Percentiles rank a stretch among this genome's conserved stretches.
Evolutionary conservation across 1,284 basidiomycete genomes (phyloP).

Genomic region (Puccinia triticina): DNA sequence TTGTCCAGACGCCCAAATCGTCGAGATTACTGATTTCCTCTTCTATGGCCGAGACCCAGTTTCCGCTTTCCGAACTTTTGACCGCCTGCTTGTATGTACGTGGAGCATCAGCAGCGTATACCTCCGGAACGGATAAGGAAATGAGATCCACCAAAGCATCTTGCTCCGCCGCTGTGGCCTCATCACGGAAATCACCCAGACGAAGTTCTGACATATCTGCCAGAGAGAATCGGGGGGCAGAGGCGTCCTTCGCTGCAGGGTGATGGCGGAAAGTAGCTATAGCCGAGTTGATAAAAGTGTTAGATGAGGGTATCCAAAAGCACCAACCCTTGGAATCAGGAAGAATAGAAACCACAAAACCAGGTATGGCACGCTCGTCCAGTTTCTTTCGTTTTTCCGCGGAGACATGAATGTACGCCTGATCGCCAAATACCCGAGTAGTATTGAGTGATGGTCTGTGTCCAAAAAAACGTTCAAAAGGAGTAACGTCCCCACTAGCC

Average conservation of each 20-base stretch:
- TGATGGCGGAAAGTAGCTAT: constrained; percentile 4
- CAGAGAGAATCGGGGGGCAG: no score
- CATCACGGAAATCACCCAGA: background rate
- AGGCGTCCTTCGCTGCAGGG: background rate
- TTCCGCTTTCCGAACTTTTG: background rate
- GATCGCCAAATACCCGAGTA: background rate
- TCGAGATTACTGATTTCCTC: background rate
- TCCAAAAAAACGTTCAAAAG: constrained; percentile 13
- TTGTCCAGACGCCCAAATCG: no score
- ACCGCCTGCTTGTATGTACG: background rate
- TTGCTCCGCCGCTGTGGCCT: background rate
- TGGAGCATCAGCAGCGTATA: background rate
- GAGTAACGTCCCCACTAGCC: background rate
- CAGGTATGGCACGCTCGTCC: background rate
- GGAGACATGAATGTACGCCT: background rate
- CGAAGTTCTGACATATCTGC: no score
- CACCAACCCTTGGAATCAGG: constrained; percentile 7
- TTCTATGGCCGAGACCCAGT: background rate
- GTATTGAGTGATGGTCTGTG: background rate
- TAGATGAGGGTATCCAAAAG: background rate
- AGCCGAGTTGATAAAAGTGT: background rate
- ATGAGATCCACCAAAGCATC: background rate
- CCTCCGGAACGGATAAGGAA: background rate
- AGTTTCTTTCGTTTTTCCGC: background rate
- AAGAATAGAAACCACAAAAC: background rate